Evolutionary conservation across 805 yeast species (phyloP).

Genomic region (Candida sanyiensis): DNA sequence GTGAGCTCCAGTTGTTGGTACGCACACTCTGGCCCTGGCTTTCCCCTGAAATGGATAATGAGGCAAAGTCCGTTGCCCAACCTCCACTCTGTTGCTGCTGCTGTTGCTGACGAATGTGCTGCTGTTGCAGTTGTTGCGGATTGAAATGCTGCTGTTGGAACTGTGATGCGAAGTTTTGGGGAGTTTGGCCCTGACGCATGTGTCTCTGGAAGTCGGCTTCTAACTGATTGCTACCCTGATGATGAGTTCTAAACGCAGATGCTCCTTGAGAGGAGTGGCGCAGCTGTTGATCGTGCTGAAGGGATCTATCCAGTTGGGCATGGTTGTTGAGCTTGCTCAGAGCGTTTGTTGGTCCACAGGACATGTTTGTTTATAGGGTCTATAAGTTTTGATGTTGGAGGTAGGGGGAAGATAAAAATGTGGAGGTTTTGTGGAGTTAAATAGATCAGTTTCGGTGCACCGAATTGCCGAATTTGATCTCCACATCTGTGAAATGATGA

Average conservation of each 20-base stretch:
- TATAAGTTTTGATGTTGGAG: neutral
- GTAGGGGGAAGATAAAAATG: too few species aligned
- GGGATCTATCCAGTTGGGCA: conserved; percentile 23
- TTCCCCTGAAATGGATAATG: conserved; percentile 8
- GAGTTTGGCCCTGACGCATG: conserved; percentile 13
- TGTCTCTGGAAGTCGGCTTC: conserved; percentile 19
- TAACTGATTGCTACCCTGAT: conserved; percentile 10
- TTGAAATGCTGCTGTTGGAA: conserved; percentile 10
- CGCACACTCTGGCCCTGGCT: too few species aligned
- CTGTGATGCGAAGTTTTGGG: conserved; percentile 8
- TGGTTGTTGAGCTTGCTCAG: conserved; percentile 22
- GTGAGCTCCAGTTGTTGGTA: conserved; percentile 18
- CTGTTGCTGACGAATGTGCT: conserved; percentile 3
- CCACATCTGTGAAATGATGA: neutral
- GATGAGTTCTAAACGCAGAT: conserved; percentile 10
- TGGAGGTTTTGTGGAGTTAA: too few species aligned
- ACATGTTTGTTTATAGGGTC: conserved; percentile 1
- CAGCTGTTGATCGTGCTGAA: conserved; percentile 20
- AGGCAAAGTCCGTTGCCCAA: conserved; percentile 25
- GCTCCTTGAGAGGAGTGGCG: conserved; percentile 10
- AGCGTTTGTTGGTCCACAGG: conserved; percentile 25
- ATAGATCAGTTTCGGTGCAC: conserved; percentile 1
- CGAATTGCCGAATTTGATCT: conserved; percentile 1
- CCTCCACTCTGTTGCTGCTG: conserved; percentile 7
- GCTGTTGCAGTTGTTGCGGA: conserved; percentile 9